Percentiles rank a stretch among this genome's conserved stretches.
phyloP scores from a whole-genome alignment of 179 eudicot genomes.

The Silene vulgaris region DNA sequence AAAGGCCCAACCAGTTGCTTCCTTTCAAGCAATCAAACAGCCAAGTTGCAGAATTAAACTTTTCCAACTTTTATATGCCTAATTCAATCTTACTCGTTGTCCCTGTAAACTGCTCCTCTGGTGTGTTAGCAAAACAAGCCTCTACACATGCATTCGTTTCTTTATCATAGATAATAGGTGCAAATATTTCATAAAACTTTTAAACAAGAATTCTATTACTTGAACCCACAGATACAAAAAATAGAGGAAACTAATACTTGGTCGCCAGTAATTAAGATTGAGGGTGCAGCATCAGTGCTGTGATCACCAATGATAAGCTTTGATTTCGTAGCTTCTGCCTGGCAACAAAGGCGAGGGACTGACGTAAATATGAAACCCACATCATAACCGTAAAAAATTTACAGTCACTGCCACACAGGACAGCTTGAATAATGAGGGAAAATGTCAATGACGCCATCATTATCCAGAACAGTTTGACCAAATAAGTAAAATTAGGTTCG shows the following conservation, averaged over 20 bases:
- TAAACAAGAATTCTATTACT: conserved; percentile 1
- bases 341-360: conserved; percentile 34
- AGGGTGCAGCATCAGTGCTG: conserved; percentile 38
- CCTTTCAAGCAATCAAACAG: conserved; percentile 2
- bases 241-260: conserved; percentile 34
- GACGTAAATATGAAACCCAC: conserved; percentile 27
- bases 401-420: conserved; percentile 14
- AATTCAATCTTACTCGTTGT: no score
- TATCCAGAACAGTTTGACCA: not conserved
- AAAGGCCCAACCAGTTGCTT: conserved; percentile 6
- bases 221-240: conserved; percentile 16
- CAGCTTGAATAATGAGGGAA: conserved; percentile 7
- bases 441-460: not conserved
- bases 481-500: not conserved
- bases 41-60: not conserved
- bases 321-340: conserved; percentile 38
- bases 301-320: conserved; percentile 31
- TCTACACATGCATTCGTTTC: not conserved
- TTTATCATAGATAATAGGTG: conserved; percentile 5
- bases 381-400: conserved; percentile 8
- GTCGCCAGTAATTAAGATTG: conserved; percentile 45
- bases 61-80: no score
- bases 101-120: not conserved
- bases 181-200: not conserved
- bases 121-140: not conserved